Evolutionary conservation across 2,329 filamentous ascomycete genomes (phyloP), one percentile per base, ranked within the genome.

Genomic region (Zasmidium angulare): DNA sequence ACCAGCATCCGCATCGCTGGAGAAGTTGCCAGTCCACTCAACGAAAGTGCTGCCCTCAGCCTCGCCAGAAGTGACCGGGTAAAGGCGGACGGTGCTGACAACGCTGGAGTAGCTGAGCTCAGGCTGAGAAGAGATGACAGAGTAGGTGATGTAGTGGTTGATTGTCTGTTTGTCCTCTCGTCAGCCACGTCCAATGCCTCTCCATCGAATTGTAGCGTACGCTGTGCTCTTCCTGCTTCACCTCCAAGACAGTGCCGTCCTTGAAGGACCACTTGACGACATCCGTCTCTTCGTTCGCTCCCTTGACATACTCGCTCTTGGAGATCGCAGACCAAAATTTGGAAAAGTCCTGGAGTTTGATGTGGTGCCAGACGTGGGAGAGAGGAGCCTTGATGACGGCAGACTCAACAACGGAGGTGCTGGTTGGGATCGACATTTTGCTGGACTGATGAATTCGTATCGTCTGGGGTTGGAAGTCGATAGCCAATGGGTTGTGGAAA

Each of bases 211-310:
- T 50, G 26, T 47, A 3, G 6, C 46, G 51, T 75, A 88, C 86
- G 65, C 84, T 88, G 77, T 90, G 87, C 79, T 89, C 88, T 76
- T 90, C 88, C 78, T 88, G 86, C 84, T 90, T 90, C 66, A 90
- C 85, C 74, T 90, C 86, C 20, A 89, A 77, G 56, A 84, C 81
- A 24, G 83, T 85, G 52, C 86, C 86, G 68, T 90, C 88, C 73
- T 86, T 85, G 80, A 90, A 90, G 20, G 81, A 83, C 87, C 87
- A 90, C 74, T 83, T 82, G 69, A 89, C 82, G 58, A 89, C 76
- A 68, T 84, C 70, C 80, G 81, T 52, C 55, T 63, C 87, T 40
- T 78, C 74, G 56, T 79, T 82, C n/a, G 81, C 75, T 53, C 84
- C 86, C 78, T 88, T 87, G 74, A 87, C 84, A 68, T 78, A 81